Evolutionary conservation across 441 rosid genomes (phyloP).

Genomic region (Erodium texanum): DNA sequence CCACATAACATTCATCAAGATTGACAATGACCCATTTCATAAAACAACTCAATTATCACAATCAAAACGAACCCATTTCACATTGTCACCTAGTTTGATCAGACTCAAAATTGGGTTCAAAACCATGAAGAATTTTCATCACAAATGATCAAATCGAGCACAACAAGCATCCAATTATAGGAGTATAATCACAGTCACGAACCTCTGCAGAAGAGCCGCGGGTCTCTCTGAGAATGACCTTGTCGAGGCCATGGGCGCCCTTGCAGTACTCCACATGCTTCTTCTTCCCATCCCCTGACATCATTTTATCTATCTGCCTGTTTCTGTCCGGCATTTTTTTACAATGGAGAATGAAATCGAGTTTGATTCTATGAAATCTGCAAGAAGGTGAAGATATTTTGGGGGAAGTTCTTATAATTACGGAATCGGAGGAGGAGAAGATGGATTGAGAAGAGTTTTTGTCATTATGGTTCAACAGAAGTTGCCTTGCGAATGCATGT

Average conservation of each 20-base stretch:
- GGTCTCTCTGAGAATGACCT: conserved; percentile 44
- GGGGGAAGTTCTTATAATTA: not conserved
- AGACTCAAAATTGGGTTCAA: not conserved
- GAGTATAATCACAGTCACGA: not conserved
- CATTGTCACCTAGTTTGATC: not conserved
- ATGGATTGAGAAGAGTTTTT: not conserved
- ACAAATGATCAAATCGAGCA: not conserved
- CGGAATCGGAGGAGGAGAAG: not conserved
- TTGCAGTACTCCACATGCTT: conserved; percentile 32
- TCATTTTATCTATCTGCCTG: not conserved
- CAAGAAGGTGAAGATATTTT: too few species aligned
- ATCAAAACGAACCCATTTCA: too few species aligned
- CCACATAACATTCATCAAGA: not conserved
- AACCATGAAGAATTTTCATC: not conserved
- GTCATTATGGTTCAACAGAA: not conserved
- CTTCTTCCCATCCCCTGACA: not conserved
- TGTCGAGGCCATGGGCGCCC: conserved; percentile 56
- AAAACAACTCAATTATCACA: too few species aligned
- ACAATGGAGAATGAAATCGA: not conserved
- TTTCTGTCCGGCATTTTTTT: not conserved
- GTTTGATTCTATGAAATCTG: not conserved
- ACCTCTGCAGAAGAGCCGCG: conserved; percentile 57
- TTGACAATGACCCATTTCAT: not conserved
- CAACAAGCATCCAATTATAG: too few species aligned
- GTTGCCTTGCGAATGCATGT: not conserved